Percentiles rank a stretch among this genome's conserved stretches.
phyloP scores from a whole-genome alignment of 768 basidiomycete genomes.

The Dioszegia hungarica region DNA sequence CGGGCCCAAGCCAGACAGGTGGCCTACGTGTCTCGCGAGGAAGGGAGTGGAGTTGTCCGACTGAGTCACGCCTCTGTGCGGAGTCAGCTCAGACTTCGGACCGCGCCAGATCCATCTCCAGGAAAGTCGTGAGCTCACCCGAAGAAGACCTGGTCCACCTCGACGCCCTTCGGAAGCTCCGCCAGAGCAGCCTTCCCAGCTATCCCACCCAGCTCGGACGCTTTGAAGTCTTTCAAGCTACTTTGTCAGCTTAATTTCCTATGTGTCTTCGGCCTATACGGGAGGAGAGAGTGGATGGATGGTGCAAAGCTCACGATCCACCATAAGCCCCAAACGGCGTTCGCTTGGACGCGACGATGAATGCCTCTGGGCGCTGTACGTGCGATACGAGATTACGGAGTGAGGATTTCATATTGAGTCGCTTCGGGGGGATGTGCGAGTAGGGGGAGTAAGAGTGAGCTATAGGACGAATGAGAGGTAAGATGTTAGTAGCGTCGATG shows the following conservation, averaged over 20 bases:
- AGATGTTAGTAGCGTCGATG: too few relatives aligned
- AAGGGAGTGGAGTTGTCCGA: constrained; percentile 50
- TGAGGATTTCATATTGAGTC: constrained; percentile 19
- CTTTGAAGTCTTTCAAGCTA: constrained; percentile 47
- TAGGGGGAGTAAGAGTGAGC: too few relatives aligned
- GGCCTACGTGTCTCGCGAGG: constrained; percentile 51
- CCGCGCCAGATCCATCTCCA: too few relatives aligned
- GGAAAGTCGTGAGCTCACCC: too few relatives aligned
- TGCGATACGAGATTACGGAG: constrained; percentile 25
- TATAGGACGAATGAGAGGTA: too few relatives aligned
- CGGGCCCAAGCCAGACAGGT: constrained; percentile 46
- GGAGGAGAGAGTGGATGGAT: background rate
- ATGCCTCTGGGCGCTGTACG: constrained; percentile 25
- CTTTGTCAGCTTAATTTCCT: background rate
- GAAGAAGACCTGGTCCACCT: constrained; percentile 51
- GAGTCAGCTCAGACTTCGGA: background rate
- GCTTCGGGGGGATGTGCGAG: too few relatives aligned
- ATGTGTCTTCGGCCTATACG: background rate
- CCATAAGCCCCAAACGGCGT: constrained; percentile 52
- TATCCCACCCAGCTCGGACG: constrained; percentile 49
- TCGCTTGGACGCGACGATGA: constrained; percentile 46
- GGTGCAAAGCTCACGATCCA: constrained; percentile 38
- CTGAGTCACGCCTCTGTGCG: constrained; percentile 45
- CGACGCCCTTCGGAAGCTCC: constrained; percentile 45
- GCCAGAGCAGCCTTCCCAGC: constrained; percentile 51